Conservation (phyloP, 352 stramenopile species). For the Hyphochytrium catenoides region DNA sequence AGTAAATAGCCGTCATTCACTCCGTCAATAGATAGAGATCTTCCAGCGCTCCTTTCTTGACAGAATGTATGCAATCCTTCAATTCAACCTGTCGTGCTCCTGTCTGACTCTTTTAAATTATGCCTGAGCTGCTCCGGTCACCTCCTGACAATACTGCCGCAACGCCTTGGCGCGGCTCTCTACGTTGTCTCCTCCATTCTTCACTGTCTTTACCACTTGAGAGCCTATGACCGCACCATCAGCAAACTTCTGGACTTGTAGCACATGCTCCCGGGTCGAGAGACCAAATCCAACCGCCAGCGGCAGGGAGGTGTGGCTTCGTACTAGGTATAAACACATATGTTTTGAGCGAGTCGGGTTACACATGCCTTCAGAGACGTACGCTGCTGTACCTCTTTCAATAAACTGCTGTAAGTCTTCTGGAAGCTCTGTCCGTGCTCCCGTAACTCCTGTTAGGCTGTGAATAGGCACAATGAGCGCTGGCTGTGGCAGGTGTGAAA, state of each 20-base stretch:
- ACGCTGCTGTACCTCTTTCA: conserved; percentile 27
- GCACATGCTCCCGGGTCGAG: conserved; percentile 69
- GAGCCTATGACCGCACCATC: conserved; percentile 70
- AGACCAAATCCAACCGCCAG: conserved; percentile 93
- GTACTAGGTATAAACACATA: conserved; percentile 19
- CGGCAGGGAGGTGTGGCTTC: conserved; percentile 51
- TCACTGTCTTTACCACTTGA: too few relatives aligned
- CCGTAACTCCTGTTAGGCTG: conserved; percentile 72
- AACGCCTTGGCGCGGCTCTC: too few relatives aligned
- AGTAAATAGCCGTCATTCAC: too few relatives aligned
- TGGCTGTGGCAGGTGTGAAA: too few relatives aligned
- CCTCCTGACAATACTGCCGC: too few relatives aligned
- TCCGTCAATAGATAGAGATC: too few relatives aligned
- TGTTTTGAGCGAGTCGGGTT: neutral
- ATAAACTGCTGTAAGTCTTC: conserved; percentile 82
- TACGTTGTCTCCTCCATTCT: too few relatives aligned
- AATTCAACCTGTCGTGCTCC: too few relatives aligned
- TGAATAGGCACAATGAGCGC: neutral
- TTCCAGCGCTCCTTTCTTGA: too few relatives aligned
- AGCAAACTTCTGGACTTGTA: conserved; percentile 68
- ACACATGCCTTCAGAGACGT: neutral
- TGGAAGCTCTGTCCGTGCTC: conserved; percentile 63
- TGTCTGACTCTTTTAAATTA: too few relatives aligned
- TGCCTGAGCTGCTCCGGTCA: too few relatives aligned
- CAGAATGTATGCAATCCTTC: too few relatives aligned